Conservation (phyloP, 441 rosid species). For the Pelargonium fulgidum region DNA sequence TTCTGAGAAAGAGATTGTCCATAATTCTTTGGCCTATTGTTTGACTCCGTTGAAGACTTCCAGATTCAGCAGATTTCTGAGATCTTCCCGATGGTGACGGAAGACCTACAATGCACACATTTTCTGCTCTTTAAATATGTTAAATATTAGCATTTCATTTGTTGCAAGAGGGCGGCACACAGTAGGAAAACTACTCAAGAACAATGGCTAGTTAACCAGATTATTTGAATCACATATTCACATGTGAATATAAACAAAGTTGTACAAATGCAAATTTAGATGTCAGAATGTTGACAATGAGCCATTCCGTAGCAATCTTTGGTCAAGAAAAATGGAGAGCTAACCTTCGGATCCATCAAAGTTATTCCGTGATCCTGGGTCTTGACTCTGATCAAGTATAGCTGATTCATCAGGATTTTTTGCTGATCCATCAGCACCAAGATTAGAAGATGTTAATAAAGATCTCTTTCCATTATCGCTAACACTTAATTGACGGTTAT, state of each 20-base stretch:
- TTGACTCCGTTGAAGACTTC: slow-evolving; percentile 59
- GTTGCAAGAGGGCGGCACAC: neutral
- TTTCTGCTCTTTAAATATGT: slow-evolving; percentile 7
- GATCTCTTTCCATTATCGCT: slow-evolving; percentile 42
- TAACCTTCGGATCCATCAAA: slow-evolving; percentile 70
- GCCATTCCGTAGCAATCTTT: slow-evolving; percentile 1
- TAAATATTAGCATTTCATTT: neutral
- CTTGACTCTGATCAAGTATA: slow-evolving; percentile 31
- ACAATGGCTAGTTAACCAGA: neutral
- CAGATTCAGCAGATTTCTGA: slow-evolving; percentile 54
- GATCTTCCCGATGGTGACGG: slow-evolving; percentile 82
- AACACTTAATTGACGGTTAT: slow-evolving; percentile 33
- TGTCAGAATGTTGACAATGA: slow-evolving; percentile 12
- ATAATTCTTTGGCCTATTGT: slow-evolving; percentile 83
- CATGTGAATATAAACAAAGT: slow-evolving; percentile 4
- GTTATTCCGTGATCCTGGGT: slow-evolving; percentile 31
- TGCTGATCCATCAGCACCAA: slow-evolving; percentile 28
- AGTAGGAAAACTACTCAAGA: slow-evolving; percentile 5
- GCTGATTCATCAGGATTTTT: slow-evolving; percentile 21
- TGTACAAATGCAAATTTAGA: neutral
- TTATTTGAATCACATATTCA: neutral
- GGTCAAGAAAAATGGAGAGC: slow-evolving; percentile 14
- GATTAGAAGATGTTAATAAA: slow-evolving; percentile 34
- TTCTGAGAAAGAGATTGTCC: slow-evolving; percentile 76
- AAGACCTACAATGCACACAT: slow-evolving; percentile 44